Conservation (phyloP, 305 asterid species). For the Caryopteris hybrid region DNA sequence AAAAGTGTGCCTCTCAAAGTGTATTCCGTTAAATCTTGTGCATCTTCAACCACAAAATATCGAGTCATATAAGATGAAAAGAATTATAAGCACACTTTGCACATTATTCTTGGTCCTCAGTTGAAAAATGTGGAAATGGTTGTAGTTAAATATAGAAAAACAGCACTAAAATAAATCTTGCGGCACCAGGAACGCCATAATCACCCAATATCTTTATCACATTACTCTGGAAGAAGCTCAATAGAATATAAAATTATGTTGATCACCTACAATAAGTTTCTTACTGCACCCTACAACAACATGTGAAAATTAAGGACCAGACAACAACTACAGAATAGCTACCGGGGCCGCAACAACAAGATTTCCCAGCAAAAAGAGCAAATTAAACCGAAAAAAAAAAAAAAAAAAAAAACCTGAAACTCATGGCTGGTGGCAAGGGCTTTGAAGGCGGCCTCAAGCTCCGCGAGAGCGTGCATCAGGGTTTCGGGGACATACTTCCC, state of each 20-base stretch:
- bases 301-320: no score
- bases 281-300: not conserved
- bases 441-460: conserved; percentile 55
- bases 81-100: not conserved
- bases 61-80: not conserved
- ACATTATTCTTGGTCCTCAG: not conserved
- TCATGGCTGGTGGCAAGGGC: conserved; percentile 32
- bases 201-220: not conserved
- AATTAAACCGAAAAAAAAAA: no score
- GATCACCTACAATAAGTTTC: not conserved
- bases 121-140: no score
- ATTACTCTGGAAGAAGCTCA: no score
- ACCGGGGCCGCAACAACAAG: not conserved
- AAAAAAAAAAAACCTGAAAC: no score
- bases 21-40: no score
- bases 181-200: not conserved
- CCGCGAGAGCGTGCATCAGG: conserved; percentile 54
- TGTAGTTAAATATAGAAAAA: no score
- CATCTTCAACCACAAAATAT: not conserved
- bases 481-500: conserved; percentile 64
- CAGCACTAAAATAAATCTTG: not conserved
- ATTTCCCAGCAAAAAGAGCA: not conserved
- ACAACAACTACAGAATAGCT: not conserved
- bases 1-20: not conserved
- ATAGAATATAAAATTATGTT: not conserved